phyloP scores from a whole-genome alignment of 441 rosid species.

The Syzygium syzygioides region DNA sequence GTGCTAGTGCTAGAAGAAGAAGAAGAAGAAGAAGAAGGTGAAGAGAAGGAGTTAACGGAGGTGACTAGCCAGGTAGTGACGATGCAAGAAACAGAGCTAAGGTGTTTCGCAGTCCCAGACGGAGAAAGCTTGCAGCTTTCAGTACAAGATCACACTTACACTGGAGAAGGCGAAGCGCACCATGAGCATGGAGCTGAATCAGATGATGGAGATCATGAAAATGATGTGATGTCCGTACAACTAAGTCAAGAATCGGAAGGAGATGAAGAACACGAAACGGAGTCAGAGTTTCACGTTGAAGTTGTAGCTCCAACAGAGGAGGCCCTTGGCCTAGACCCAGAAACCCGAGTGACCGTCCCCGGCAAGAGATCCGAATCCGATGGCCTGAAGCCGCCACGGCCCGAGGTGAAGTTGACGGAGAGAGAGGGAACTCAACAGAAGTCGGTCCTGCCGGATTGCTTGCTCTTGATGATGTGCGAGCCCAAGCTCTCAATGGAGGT shows the following conservation, averaged over 20 bases:
- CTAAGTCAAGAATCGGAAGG: constrained; percentile 9
- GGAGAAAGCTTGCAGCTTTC: not conserved
- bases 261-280: constrained; percentile 5
- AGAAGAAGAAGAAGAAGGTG: not conserved
- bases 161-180: constrained; percentile 2
- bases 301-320: not conserved
- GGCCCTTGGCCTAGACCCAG: constrained; percentile 9
- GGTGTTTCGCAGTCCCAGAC: not conserved
- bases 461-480: constrained; percentile 86
- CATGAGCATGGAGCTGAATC: not conserved
- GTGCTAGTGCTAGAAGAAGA: constrained; percentile 4
- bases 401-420: constrained; percentile 31
- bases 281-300: not conserved
- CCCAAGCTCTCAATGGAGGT: constrained; percentile 98
- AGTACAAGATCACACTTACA: not conserved
- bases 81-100: constrained; percentile 7
- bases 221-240: not conserved
- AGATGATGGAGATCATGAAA: not conserved
- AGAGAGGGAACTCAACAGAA: constrained; percentile 19
- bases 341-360: constrained; percentile 9
- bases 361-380: constrained; percentile 33
- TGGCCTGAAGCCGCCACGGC: constrained; percentile 10
- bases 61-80: constrained; percentile 3
- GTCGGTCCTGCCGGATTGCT: constrained; percentile 70
- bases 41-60: not conserved